A percentile compares a stretch with the other conserved stretches of the same genome.
phyloP scores from a whole-genome alignment of 1,139 yeast genomes.

The Kodamaea arcana region DNA sequence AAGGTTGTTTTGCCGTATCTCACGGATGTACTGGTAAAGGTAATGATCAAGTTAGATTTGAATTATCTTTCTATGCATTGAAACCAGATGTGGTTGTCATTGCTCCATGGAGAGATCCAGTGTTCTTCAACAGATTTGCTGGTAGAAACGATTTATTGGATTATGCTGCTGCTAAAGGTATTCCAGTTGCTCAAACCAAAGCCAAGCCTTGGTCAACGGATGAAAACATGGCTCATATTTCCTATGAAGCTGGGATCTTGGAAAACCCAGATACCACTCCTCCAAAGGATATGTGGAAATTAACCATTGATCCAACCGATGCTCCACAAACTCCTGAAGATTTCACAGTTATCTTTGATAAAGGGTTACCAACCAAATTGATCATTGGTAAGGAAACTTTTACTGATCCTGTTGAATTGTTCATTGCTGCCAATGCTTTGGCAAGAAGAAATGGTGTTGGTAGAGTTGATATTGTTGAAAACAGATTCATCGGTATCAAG shows the following conservation, averaged over 20 bases:
- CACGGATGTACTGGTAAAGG: conserved; percentile 99
- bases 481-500: conserved; percentile 97
- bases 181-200: conserved; percentile 94
- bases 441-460: conserved; percentile 99
- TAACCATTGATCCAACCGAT: conserved; percentile 90
- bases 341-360: conserved; percentile 72
- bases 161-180: conserved; percentile 85
- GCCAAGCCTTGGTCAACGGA: conserved; percentile 99
- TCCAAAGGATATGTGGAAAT: conserved; percentile 99
- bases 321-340: conserved; percentile 94
- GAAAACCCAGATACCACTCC: conserved; percentile 98
- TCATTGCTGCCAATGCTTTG: conserved; percentile 86
- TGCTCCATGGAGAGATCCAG: conserved; percentile 99
- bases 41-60: conserved; percentile 98
- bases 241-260: conserved; percentile 97
- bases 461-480: conserved; percentile 97
- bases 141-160: conserved; percentile 96
- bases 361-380: conserved; percentile 86
- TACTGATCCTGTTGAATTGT: conserved; percentile 86
- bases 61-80: conserved; percentile 91
- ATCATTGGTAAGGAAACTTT: conserved; percentile 57
- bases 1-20: conserved; percentile 97
- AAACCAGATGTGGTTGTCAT: conserved; percentile 95
- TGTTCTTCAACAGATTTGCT: conserved; percentile 89
- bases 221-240: conserved; percentile 97